Conservation (phyloP, 2,329 filamentous ascomycete species). For the Arthrobotrys sinensis region DNA sequence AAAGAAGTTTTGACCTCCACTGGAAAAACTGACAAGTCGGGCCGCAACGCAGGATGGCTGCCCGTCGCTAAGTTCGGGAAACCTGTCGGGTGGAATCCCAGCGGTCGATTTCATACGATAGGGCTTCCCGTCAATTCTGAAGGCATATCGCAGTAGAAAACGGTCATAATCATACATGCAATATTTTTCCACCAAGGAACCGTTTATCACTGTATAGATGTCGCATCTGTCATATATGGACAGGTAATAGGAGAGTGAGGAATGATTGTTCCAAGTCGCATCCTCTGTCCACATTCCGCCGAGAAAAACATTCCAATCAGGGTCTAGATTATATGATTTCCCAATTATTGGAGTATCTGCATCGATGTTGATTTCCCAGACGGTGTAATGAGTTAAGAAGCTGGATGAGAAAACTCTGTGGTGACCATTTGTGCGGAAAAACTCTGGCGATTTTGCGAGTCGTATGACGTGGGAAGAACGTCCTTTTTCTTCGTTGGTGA, state of each 20-base stretch:
- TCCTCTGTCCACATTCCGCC: background rate
- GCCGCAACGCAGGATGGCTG: background rate
- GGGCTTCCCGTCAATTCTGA: conserved; percentile 1
- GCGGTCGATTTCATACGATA: conserved; percentile 1
- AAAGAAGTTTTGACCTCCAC: conserved; percentile 15
- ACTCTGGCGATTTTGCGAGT: background rate
- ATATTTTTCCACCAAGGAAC: conserved; percentile 9
- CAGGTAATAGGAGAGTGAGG: conserved; percentile 5
- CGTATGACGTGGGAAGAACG: background rate
- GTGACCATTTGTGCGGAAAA: conserved; percentile 17
- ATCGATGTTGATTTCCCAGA: conserved; percentile 8
- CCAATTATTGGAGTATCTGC: background rate
- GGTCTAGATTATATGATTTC: conserved; percentile 11
- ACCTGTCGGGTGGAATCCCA: background rate
- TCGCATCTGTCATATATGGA: conserved; percentile 15
- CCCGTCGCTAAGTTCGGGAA: background rate
- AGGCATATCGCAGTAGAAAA: conserved; percentile 3
- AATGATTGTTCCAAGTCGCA: background rate
- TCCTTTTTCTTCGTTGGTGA: background rate
- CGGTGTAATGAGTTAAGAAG: conserved; percentile 19
- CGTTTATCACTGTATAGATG: conserved; percentile 7
- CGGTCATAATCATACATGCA: background rate
- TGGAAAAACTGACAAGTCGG: conserved; percentile 1
- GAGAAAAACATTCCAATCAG: conserved; percentile 3
- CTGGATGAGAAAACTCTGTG: conserved; percentile 3